Conservation (phyloP, 331 rosid species). For the Quercus tomentella region DNA sequence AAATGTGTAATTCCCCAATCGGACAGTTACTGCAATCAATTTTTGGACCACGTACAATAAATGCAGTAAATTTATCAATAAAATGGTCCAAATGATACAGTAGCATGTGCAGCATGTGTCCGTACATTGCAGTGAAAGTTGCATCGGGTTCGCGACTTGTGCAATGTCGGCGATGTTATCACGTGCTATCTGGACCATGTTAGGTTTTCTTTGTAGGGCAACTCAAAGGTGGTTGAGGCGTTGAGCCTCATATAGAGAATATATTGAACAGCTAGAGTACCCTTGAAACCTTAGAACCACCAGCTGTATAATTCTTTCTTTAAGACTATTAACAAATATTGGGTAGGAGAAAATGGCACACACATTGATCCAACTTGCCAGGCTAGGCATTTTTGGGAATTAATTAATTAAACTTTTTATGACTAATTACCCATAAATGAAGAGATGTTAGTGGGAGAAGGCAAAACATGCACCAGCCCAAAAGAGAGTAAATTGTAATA, state of each 20-base stretch:
- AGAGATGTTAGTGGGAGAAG: conserved; percentile 13
- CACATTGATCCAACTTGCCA: too few relatives aligned
- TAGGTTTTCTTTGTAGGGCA: conserved; percentile 5
- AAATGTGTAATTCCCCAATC: conserved; percentile 37
- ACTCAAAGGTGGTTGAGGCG: conserved; percentile 5
- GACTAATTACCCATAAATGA: background rate
- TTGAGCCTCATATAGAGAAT: background rate
- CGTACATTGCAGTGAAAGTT: conserved; percentile 17
- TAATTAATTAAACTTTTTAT: background rate
- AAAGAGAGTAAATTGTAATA: conserved; percentile 19
- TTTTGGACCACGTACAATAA: conserved; percentile 56
- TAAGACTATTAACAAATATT: background rate
- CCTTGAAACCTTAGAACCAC: background rate
- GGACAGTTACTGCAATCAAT: conserved; percentile 46
- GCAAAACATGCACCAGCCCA: conserved; percentile 19
- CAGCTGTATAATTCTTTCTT: background rate
- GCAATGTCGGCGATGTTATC: conserved; percentile 29
- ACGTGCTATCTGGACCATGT: conserved; percentile 68
- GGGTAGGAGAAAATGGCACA: background rate
- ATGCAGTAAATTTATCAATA: conserved; percentile 17
- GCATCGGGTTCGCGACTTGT: conserved; percentile 27
- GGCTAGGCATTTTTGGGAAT: background rate
- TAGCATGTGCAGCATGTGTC: conserved; percentile 46
- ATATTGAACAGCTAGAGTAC: background rate
- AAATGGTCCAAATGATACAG: conserved; percentile 39